phyloP scores from a whole-genome alignment of 2,329 filamentous ascomycete genomes.

The Beauveria varroae region DNA sequence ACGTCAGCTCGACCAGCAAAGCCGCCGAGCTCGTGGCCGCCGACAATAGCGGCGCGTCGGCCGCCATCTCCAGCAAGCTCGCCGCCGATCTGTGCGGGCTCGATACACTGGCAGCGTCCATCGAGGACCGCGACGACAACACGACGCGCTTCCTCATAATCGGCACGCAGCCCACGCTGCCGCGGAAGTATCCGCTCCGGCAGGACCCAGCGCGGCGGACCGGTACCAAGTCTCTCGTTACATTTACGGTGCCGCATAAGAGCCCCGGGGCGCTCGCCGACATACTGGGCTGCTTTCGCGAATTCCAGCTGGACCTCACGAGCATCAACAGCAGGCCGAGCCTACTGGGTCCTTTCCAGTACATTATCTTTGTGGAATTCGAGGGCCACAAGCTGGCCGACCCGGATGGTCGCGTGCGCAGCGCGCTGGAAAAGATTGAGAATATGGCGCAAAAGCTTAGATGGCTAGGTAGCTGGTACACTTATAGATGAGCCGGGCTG shows the following conservation, averaged over 20 bases:
- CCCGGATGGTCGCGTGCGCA: constrained; percentile 49
- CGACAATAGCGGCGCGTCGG: constrained; percentile 50
- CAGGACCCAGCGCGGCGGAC: constrained; percentile 19
- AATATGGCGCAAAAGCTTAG: constrained; percentile 53
- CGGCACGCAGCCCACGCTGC: constrained; percentile 25
- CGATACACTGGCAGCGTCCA: constrained; percentile 58
- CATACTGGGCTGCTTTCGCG: constrained; percentile 70
- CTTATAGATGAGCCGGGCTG: constrained; percentile 19
- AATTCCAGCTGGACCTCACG: constrained; percentile 69
- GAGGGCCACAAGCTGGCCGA: constrained; percentile 50
- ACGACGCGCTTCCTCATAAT: constrained; percentile 73
- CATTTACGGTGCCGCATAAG: constrained; percentile 74
- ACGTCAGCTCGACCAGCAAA: constrained; percentile 77
- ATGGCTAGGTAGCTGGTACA: constrained; percentile 63
- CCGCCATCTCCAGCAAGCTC: constrained; percentile 70
- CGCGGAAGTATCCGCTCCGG: constrained; percentile 19
- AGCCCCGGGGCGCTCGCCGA: constrained; percentile 76
- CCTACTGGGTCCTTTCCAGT: constrained; percentile 69
- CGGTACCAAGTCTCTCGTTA: constrained; percentile 63
- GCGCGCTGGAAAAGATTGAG: constrained; percentile 51
- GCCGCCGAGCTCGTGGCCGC: constrained; percentile 71
- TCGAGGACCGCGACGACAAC: constrained; percentile 70
- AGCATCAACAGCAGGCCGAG: constrained; percentile 85
- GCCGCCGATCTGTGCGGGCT: constrained; percentile 64
- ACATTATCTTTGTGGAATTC: constrained; percentile 93